phyloP scores from a whole-genome alignment of 208 protist species.

The Trypanosomatidae sp. region DNA sequence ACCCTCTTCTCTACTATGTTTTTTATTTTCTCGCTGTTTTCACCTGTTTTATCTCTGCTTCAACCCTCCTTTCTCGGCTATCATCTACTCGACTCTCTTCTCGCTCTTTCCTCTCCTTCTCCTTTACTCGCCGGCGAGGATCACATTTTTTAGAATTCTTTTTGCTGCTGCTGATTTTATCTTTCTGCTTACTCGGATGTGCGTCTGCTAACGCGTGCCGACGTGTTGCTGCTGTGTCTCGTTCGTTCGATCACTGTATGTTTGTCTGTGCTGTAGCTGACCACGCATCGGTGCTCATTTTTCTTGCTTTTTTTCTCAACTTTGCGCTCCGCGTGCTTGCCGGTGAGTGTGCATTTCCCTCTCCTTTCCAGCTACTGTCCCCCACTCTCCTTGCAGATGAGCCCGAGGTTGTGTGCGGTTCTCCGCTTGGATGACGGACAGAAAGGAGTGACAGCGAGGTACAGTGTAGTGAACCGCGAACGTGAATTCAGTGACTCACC shows the following conservation, averaged over 20 bases:
- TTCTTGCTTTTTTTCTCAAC: conserved; percentile 10
- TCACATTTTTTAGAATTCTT: not conserved
- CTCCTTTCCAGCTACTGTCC: not conserved
- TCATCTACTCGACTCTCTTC: not conserved
- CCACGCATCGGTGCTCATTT: not conserved
- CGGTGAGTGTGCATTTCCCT: conserved; percentile 11
- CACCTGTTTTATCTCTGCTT: not conserved
- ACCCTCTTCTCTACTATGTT: not conserved
- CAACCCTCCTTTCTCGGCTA: not conserved
- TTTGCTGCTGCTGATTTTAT: conserved; percentile 6
- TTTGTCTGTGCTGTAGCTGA: not conserved
- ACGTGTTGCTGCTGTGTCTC: not conserved
- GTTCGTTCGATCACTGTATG: not conserved
- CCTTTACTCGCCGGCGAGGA: not conserved
- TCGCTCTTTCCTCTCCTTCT: conserved; percentile 1
- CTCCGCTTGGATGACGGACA: not conserved
- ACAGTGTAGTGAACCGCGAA: not conserved
- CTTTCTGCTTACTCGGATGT: not conserved
- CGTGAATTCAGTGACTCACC: not conserved
- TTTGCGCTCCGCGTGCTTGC: not conserved
- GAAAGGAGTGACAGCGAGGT: not conserved
- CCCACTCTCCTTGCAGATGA: not conserved
- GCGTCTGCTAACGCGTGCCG: not conserved
- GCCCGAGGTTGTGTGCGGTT: not conserved
- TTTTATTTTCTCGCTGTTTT: conserved; percentile 13